phyloP scores from a whole-genome alignment of 495 filamentous ascomycete genomes.

The Aspergillus mulundensis region DNA sequence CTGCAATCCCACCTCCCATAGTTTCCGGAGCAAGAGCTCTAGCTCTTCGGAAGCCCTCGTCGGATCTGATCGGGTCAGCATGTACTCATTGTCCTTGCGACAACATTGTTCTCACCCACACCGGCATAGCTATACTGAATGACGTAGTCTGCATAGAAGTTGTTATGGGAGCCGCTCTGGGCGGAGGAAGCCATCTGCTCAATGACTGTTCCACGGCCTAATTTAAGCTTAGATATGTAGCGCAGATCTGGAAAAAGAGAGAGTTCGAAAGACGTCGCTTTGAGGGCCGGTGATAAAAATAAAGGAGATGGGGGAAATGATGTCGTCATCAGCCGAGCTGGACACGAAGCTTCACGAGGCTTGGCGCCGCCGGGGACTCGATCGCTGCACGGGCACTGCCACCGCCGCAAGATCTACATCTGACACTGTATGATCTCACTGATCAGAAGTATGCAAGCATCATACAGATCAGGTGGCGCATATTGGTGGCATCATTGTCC shows the following conservation, averaged over 20 bases:
- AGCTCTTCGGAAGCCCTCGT: constrained; percentile 66
- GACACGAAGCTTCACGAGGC: background rate
- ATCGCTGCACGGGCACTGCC: background rate
- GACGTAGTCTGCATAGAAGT: constrained; percentile 87
- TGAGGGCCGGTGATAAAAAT: background rate
- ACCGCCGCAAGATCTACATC: background rate
- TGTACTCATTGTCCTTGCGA: background rate
- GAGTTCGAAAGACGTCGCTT: background rate
- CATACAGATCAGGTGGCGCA: background rate
- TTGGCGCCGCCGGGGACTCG: background rate
- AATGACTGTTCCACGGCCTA: background rate
- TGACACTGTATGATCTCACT: background rate
- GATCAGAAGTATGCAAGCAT: background rate
- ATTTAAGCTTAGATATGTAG: background rate
- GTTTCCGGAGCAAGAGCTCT: constrained; percentile 64
- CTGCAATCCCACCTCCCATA: constrained; percentile 71
- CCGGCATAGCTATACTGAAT: constrained; percentile 71
- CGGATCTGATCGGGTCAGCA: constrained; percentile 48
- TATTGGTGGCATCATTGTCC: background rate
- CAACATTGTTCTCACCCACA: constrained; percentile 46
- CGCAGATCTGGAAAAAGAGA: background rate
- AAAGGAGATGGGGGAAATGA: background rate
- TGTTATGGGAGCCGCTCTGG: constrained; percentile 36
- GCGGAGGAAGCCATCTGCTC: constrained; percentile 29
- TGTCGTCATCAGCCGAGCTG: constrained; percentile 6